Conservation (phyloP, 441 rosid species). For the Kokia cookei region DNA sequence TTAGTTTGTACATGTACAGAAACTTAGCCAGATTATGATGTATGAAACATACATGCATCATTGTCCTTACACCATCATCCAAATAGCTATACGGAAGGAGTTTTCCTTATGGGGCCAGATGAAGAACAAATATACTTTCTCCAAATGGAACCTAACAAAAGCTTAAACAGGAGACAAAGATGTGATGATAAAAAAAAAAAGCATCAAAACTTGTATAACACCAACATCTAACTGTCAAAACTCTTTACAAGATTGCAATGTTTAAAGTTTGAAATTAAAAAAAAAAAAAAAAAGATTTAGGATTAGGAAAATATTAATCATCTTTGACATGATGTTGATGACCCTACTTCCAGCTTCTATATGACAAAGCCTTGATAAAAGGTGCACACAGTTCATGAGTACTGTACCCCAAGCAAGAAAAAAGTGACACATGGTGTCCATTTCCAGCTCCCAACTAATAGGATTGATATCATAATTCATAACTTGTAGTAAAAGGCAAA, state of each 20-base stretch:
- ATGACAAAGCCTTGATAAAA: neutral
- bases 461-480: neutral
- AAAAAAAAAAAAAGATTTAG: neutral
- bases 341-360: slow-evolving; percentile 15
- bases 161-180: neutral
- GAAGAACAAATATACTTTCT: neutral
- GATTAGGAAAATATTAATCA: neutral
- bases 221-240: neutral
- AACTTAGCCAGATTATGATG: too few species aligned
- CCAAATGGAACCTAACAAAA: slow-evolving; percentile 6
- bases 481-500: neutral
- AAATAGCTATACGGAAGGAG: too few species aligned
- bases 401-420: neutral
- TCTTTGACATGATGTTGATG: neutral
- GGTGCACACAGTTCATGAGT: neutral
- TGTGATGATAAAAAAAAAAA: neutral
- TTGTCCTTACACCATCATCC: too few species aligned
- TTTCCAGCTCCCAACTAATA: slow-evolving; percentile 1
- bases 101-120: neutral
- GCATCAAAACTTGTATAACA: neutral
- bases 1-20: too few species aligned
- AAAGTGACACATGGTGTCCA: neutral
- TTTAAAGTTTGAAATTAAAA: neutral
- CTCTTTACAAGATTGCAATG: neutral
- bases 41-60: too few species aligned